Evolutionary conservation across 495 filamentous ascomycete species (phyloP).

Genomic region (Copromyces sp.): DNA sequence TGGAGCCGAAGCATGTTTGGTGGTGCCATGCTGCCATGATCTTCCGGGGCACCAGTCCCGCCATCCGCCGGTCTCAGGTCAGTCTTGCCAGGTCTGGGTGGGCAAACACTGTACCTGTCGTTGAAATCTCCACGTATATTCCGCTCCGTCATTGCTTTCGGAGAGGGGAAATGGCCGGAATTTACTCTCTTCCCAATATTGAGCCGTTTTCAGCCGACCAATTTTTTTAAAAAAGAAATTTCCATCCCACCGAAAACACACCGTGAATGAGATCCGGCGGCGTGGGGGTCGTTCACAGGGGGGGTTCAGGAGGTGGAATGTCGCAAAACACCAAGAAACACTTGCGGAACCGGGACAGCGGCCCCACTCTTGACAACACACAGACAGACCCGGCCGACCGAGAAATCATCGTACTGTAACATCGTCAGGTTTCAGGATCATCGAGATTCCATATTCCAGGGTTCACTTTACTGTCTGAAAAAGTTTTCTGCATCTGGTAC

Average conservation of each 20-base stretch:
- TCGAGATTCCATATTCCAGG: background rate
- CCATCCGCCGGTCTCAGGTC: background rate
- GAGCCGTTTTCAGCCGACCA: background rate
- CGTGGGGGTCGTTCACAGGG: background rate
- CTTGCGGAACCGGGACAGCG: background rate
- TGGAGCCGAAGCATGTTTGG: background rate
- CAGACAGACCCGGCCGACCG: background rate
- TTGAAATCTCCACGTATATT: background rate
- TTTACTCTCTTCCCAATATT: background rate
- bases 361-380: background rate
- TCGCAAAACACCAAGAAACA: background rate
- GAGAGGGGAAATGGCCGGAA: background rate
- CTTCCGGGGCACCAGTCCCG: background rate
- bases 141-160: background rate
- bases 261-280: background rate
- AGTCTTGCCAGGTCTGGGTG: background rate
- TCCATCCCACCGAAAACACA: background rate
- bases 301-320: background rate
- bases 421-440: background rate
- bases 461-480: background rate
- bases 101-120: background rate
- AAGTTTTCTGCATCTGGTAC: background rate
- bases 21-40: background rate
- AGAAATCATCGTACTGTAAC: background rate
- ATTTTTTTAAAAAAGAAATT: background rate